These are phyloP conservation scores for Mycena vulgaris DNA, from an alignment of 768 basidiomycete species.

Conservation along the genomic window DNA sequence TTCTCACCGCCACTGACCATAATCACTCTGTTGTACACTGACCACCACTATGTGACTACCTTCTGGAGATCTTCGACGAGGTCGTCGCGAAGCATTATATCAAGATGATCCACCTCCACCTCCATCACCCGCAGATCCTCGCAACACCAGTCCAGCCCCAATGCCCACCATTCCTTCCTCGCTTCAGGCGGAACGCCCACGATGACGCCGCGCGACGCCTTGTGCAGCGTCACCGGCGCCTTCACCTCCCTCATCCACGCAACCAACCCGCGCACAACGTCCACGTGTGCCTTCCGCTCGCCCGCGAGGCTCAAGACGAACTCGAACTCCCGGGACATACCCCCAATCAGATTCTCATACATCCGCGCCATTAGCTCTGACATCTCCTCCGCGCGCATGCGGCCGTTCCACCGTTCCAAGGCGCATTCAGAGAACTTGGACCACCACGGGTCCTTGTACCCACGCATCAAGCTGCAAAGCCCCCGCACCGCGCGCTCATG, in stretches of 20 bases:
- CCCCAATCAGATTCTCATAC: background rate
- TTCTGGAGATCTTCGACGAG: conserved; percentile 17
- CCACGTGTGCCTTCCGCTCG: background rate
- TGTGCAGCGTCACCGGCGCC: conserved; percentile 7
- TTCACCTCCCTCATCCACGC: background rate
- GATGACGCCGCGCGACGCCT: background rate
- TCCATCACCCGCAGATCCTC: background rate
- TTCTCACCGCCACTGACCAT: no score
- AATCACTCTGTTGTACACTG: no score
- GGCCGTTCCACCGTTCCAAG: conserved; percentile 17
- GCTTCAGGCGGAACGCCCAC: background rate
- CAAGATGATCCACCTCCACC: background rate
- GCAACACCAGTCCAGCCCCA: conserved; percentile 7
- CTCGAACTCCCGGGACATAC: background rate
- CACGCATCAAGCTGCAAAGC: background rate
- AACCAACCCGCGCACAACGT: background rate
- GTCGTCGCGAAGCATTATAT: background rate
- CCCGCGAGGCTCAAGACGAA: background rate
- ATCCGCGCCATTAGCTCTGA: background rate
- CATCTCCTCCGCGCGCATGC: background rate
- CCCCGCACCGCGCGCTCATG: background rate
- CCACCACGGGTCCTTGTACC: background rate
- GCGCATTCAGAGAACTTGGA: background rate
- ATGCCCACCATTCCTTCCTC: background rate
- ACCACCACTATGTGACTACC: no score